phyloP scores from a whole-genome alignment of 2,329 filamentous ascomycete species.

The Ceratocystis huliohia region DNA sequence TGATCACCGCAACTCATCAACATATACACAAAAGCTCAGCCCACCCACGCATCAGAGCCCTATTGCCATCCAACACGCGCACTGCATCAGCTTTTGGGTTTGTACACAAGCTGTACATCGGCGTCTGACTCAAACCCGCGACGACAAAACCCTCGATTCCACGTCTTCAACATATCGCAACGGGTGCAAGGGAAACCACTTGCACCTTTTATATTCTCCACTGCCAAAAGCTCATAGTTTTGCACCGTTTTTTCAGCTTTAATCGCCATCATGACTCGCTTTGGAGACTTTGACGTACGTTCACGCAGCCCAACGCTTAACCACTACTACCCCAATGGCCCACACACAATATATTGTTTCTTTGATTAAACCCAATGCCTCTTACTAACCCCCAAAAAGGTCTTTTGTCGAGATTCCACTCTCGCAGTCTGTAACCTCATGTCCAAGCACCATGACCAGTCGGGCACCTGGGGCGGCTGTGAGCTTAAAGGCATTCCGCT shows the following conservation, averaged over 20 bases:
- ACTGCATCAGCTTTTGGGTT: too few species aligned
- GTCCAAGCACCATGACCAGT: slow-evolving; percentile 44
- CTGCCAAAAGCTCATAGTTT: neutral
- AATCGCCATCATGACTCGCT: slow-evolving; percentile 33
- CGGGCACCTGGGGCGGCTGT: slow-evolving; percentile 55
- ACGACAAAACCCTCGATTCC: too few species aligned
- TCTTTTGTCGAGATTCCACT: slow-evolving; percentile 74
- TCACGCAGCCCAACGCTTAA: neutral
- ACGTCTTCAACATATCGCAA: too few species aligned
- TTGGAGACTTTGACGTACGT: slow-evolving; percentile 48
- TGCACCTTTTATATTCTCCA: neutral
- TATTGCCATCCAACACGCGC: neutral
- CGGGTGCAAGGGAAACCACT: too few species aligned
- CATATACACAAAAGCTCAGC: neutral
- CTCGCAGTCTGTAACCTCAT: slow-evolving; percentile 76
- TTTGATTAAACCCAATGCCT: neutral
- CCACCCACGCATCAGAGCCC: neutral
- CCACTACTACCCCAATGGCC: neutral
- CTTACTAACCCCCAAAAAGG: slow-evolving; percentile 34
- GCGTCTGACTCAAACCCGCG: neutral
- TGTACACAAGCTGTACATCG: neutral
- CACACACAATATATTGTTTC: too few species aligned
- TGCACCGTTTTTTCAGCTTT: neutral
- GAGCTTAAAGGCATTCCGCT: slow-evolving; percentile 62
- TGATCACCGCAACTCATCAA: neutral